Percentiles rank a stretch among this genome's conserved stretches.
Conservation (phyloP, 306 rosid species). For the Casuarina equisetifolia region DNA sequence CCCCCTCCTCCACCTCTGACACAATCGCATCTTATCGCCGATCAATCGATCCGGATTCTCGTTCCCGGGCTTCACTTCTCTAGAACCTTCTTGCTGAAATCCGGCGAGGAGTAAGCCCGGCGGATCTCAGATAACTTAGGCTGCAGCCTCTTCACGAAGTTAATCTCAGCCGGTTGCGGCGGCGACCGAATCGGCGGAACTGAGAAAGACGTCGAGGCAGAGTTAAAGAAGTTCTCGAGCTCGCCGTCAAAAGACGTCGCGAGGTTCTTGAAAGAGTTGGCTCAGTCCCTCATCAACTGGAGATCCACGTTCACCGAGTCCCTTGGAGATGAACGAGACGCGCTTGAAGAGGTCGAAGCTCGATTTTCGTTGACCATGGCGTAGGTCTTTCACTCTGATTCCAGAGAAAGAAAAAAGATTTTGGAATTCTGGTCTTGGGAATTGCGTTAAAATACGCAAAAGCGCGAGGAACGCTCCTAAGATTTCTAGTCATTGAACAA, state of each 20-base stretch:
- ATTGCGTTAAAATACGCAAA: neutral
- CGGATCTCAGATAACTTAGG: conserved; percentile 83
- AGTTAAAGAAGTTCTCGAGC: conserved; percentile 78
- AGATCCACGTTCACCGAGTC: conserved; percentile 96
- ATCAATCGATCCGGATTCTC: conserved; percentile 73
- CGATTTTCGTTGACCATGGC: conserved; percentile 56
- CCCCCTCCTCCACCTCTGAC: conserved; percentile 53
- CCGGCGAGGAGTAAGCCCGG: conserved; percentile 81
- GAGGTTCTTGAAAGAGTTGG: conserved; percentile 81
- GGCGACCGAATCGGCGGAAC: conserved; percentile 69
- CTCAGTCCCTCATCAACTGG: conserved; percentile 78
- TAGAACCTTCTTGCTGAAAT: conserved; percentile 86
- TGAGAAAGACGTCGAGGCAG: conserved; percentile 50
- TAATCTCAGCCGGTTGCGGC: conserved; percentile 70
- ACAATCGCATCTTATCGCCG: conserved; percentile 84
- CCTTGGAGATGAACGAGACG: conserved; percentile 83
- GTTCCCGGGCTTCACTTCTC: conserved; percentile 87
- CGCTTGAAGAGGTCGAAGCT: conserved; percentile 54
- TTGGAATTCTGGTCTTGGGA: neutral
- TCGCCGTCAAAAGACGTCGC: conserved; percentile 92
- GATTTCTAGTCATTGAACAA: too few species aligned
- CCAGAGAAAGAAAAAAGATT: neutral
- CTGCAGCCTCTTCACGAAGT: conserved; percentile 77
- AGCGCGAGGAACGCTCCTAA: neutral
- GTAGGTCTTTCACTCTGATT: conserved; percentile 9